phyloP scores from a whole-genome alignment of 768 basidiomycete species.

The Hygrocybe coccinea region DNA sequence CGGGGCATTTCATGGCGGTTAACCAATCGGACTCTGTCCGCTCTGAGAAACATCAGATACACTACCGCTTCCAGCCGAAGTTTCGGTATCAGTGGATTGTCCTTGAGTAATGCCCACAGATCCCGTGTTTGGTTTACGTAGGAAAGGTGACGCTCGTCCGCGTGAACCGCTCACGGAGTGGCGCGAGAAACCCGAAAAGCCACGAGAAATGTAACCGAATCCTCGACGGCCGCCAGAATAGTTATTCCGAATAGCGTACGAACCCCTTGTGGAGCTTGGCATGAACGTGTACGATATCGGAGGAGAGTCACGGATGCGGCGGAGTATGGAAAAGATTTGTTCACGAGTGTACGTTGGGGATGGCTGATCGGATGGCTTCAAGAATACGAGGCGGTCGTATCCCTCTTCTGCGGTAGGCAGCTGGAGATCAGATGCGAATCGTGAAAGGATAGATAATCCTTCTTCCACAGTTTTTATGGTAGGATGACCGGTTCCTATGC shows the following conservation, averaged over 20 bases:
- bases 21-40: background rate
- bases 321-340: slow-evolving; percentile 50
- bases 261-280: too few relatives aligned
- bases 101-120: background rate
- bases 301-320: slow-evolving; percentile 45
- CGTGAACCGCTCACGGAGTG: background rate
- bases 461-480: slow-evolving; percentile 63
- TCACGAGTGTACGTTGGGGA: slow-evolving; percentile 45
- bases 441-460: slow-evolving; percentile 56
- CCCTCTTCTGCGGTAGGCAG: slow-evolving; percentile 57
- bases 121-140: background rate
- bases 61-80: background rate
- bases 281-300: slow-evolving; percentile 13
- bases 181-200: background rate
- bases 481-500: slow-evolving; percentile 64
- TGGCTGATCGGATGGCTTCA: slow-evolving; percentile 40
- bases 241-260: slow-evolving; percentile 19
- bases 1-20: background rate
- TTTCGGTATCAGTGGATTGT: too few relatives aligned
- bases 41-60: background rate
- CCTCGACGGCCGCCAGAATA: slow-evolving; percentile 17
- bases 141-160: background rate
- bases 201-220: background rate
- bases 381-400: slow-evolving; percentile 53
- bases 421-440: slow-evolving; percentile 59